These are phyloP conservation scores for Trichopus zeylanicus DNA, from an alignment of 116 monocot genomes.

Conservation along the genomic window DNA sequence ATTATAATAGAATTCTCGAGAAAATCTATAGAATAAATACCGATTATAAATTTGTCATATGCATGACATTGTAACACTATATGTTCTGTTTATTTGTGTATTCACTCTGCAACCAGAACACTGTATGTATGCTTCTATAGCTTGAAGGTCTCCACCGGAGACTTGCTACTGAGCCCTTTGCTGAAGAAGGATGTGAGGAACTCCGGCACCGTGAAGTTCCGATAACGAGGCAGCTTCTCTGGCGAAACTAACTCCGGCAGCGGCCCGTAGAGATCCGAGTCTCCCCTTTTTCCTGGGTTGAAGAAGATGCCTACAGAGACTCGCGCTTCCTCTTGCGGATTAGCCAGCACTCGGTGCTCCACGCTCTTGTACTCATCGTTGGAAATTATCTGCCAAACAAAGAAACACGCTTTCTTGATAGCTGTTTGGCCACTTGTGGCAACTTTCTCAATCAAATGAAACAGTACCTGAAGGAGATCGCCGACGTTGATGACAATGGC, in stretches of 20 bases:
- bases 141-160: neutral
- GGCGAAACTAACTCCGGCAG: neutral
- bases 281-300: neutral
- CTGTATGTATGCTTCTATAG: neutral
- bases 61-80: too few relatives aligned
- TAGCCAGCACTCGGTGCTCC: neutral
- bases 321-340: neutral
- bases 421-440: too few relatives aligned
- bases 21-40: too few relatives aligned
- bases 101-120: too few relatives aligned
- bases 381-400: neutral
- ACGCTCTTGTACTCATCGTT: neutral
- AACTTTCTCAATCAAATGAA: too few relatives aligned
- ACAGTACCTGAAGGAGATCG: slow-evolving; percentile 54
- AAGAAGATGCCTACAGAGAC: neutral
- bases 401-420: too few relatives aligned
- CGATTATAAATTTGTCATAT: too few relatives aligned
- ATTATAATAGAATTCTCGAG: too few relatives aligned
- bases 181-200: neutral
- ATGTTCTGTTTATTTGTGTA: too few relatives aligned
- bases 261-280: neutral
- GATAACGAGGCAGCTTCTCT: neutral
- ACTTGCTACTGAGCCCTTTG: neutral
- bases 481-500: slow-evolving; percentile 62
- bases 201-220: neutral